phyloP scores from a whole-genome alignment of 1,139 yeast species.

The Pneumocystis wakefieldiae region DNA sequence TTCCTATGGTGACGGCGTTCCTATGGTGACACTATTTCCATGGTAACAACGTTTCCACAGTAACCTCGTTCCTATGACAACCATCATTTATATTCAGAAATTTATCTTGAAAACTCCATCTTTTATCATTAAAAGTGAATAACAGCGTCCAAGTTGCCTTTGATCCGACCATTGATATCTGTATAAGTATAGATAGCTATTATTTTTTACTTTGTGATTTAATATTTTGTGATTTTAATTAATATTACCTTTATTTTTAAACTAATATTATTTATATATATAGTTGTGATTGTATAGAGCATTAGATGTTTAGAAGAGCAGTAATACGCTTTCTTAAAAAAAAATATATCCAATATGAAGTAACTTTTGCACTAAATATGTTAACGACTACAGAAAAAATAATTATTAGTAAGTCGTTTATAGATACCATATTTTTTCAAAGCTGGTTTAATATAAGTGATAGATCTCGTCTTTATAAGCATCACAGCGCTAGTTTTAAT shows the following conservation, averaged over 20 bases:
- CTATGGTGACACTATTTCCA: too few species aligned
- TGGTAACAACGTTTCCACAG: too few species aligned
- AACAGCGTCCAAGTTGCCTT: background rate
- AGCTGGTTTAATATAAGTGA: background rate
- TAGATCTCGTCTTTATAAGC: background rate
- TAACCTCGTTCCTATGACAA: too few species aligned
- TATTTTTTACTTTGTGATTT: background rate
- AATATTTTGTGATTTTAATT: background rate
- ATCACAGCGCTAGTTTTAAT: background rate
- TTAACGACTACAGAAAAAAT: constrained; percentile 1
- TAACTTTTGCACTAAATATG: constrained; percentile 1
- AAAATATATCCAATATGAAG: background rate
- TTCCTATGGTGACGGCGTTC: too few species aligned
- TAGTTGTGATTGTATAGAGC: background rate
- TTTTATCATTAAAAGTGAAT: background rate
- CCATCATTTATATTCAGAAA: too few species aligned
- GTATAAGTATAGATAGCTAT: background rate
- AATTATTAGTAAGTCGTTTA: background rate
- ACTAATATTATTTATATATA: background rate
- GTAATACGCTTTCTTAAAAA: background rate
- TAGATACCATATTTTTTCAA: background rate
- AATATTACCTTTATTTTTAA: background rate
- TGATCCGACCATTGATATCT: background rate
- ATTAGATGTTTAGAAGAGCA: background rate
- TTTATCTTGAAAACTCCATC: too few species aligned